Evolutionary conservation across 805 yeast genomes (phyloP).

Genomic region (Metschnikowia cerradonensis): DNA sequence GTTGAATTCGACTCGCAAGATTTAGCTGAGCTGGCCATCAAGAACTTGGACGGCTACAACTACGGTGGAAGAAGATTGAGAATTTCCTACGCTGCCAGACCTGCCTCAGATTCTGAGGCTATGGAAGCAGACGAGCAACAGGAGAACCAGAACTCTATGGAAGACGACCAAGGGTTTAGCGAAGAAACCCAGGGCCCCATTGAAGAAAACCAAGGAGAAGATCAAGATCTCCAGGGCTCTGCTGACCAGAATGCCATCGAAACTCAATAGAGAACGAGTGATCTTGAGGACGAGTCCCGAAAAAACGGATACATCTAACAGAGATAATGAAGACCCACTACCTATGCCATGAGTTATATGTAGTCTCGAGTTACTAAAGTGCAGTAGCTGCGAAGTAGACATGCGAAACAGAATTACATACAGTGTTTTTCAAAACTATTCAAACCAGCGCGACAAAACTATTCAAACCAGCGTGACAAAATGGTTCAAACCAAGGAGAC

Average conservation of each 20-base stretch:
- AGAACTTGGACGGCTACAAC: conserved; percentile 69
- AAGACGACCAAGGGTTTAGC: neutral
- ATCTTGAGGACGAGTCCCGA: neutral
- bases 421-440: no score
- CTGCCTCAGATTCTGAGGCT: conserved; percentile 1
- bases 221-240: neutral
- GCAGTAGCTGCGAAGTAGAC: no score
- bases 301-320: no score
- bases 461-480: no score
- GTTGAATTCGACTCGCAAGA: conserved; percentile 66
- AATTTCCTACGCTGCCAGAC: conserved; percentile 57
- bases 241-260: neutral
- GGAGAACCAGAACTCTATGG: conserved; percentile 4
- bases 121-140: conserved; percentile 4
- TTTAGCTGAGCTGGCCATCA: conserved; percentile 70
- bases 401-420: no score
- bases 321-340: no score
- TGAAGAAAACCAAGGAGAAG: neutral
- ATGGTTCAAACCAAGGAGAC: no score
- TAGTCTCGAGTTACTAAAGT: no score
- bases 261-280: neutral
- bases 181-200: neutral
- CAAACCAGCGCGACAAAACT: no score
- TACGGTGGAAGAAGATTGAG: conserved; percentile 78
- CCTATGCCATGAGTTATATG: no score